These are phyloP conservation scores for Hypomontagnella monticulosa DNA, from an alignment of 495 filamentous ascomycete species.

Conservation along the genomic window DNA sequence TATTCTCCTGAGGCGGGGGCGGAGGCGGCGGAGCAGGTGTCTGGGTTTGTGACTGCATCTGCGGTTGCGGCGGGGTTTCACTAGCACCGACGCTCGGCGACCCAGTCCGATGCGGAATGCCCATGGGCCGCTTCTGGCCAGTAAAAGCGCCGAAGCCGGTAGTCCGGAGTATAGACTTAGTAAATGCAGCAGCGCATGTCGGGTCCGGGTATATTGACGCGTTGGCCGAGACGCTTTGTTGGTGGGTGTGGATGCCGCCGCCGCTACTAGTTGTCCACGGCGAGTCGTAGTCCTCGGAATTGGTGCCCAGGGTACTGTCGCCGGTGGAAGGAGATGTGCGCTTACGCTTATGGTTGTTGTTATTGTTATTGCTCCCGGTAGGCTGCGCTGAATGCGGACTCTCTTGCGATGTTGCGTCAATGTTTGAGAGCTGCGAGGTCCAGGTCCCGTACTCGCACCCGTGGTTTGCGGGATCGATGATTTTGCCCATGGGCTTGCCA, in stretches of 20 bases:
- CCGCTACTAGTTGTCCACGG: not conserved
- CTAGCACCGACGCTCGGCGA: slow-evolving; percentile 5
- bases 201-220: slow-evolving; percentile 5
- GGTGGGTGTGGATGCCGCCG: not conserved
- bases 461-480: not conserved
- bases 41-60: not conserved
- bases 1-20: too few species aligned
- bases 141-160: not conserved
- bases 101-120: slow-evolving; percentile 19
- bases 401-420: not conserved
- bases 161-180: not conserved
- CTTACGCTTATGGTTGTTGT: slow-evolving; percentile 32
- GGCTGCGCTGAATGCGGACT: not conserved
- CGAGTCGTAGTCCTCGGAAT: slow-evolving; percentile 2
- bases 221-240: slow-evolving; percentile 6
- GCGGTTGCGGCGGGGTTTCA: not conserved
- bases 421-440: not conserved
- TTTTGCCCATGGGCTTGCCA: slow-evolving; percentile 37
- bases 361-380: not conserved
- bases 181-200: not conserved
- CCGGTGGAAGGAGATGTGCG: slow-evolving; percentile 9
- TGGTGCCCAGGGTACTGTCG: slow-evolving; percentile 1
- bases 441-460: slow-evolving; percentile 20
- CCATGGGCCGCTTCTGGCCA: not conserved
- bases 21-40: too few species aligned